A percentile compares a stretch with the other conserved stretches of the same genome.
phyloP scores from a whole-genome alignment of 2,329 filamentous ascomycete species.

The Teratosphaeria epicoccoides region DNA sequence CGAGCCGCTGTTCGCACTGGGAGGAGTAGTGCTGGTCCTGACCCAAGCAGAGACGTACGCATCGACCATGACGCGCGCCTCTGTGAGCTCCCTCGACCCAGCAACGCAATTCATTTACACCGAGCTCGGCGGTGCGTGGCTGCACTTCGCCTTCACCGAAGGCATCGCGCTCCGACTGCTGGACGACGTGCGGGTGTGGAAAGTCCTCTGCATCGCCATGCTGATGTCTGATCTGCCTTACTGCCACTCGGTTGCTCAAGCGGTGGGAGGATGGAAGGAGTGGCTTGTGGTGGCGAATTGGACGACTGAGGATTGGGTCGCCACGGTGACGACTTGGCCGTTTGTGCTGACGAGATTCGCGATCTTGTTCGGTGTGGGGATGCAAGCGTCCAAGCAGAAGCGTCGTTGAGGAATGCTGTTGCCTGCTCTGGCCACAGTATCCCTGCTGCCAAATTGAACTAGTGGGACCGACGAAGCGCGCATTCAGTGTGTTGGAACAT shows the following conservation, averaged over 20 bases:
- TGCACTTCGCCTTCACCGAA: slow-evolving; percentile 21
- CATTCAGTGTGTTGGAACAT: too few relatives aligned
- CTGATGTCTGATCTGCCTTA: slow-evolving; percentile 18
- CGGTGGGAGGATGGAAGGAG: slow-evolving; percentile 19
- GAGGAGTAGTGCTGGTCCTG: slow-evolving; percentile 15
- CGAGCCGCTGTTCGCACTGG: slow-evolving; percentile 19
- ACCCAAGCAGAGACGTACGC: slow-evolving; percentile 14
- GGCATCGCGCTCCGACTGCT: slow-evolving; percentile 18
- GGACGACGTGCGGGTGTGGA: slow-evolving; percentile 22
- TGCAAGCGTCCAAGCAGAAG: background rate
- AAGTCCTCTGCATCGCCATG: slow-evolving; percentile 18
- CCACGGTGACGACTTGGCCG: slow-evolving; percentile 19
- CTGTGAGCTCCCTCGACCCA: slow-evolving; percentile 12
- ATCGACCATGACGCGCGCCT: slow-evolving; percentile 13
- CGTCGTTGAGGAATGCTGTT: background rate
- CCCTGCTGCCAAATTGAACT: too few relatives aligned
- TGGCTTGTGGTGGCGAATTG: slow-evolving; percentile 16
- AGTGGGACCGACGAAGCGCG: too few relatives aligned
- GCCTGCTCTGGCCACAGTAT: background rate
- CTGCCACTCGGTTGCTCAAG: slow-evolving; percentile 18
- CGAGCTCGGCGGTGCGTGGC: slow-evolving; percentile 21
- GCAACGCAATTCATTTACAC: slow-evolving; percentile 20
- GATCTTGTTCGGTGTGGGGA: slow-evolving; percentile 17
- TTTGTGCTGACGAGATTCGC: slow-evolving; percentile 19
- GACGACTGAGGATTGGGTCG: slow-evolving; percentile 19